Percentiles rank a stretch among this genome's conserved stretches.
These are phyloP conservation scores for Eucalyptus regnans DNA, from an alignment of 345 rosid species.

Conservation along the genomic window DNA sequence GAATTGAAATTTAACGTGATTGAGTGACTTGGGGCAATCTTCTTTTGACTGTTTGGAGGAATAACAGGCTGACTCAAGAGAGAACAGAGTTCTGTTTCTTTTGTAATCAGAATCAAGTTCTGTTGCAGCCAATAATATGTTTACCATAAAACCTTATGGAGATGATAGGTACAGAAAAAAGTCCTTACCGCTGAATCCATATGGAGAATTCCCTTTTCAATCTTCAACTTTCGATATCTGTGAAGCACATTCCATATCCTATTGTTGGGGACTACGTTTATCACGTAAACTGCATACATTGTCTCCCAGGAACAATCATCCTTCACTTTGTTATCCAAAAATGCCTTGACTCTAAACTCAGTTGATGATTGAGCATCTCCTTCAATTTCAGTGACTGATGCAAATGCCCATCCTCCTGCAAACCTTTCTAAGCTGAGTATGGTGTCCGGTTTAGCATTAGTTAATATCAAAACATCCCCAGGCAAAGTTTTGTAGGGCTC, in stretches of 20 bases:
- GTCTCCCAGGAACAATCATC: not conserved
- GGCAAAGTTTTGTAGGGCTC: not conserved
- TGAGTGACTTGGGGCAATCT: not conserved
- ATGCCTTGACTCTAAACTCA: not conserved
- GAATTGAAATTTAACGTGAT: not conserved
- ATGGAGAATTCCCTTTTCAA: not conserved
- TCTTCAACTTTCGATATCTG: not conserved
- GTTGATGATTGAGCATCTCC: not conserved
- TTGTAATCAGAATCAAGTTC: not conserved
- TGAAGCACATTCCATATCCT: not conserved
- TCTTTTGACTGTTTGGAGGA: not conserved
- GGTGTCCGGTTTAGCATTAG: not conserved
- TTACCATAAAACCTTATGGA: not conserved
- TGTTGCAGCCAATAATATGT: not conserved
- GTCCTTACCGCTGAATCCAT: not conserved
- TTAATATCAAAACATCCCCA: conserved; percentile 2
- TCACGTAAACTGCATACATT: not conserved
- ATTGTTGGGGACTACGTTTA: not conserved
- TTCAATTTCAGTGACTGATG: not conserved
- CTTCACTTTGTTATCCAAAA: not conserved
- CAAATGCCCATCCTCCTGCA: not conserved
- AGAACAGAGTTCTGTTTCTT: not conserved
- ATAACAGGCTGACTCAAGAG: not conserved
- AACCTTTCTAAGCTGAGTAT: not conserved
- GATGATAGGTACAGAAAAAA: not conserved